Conservation (phyloP, 2,329 filamentous ascomycete genomes). For the Aspergillus tanneri region DNA sequence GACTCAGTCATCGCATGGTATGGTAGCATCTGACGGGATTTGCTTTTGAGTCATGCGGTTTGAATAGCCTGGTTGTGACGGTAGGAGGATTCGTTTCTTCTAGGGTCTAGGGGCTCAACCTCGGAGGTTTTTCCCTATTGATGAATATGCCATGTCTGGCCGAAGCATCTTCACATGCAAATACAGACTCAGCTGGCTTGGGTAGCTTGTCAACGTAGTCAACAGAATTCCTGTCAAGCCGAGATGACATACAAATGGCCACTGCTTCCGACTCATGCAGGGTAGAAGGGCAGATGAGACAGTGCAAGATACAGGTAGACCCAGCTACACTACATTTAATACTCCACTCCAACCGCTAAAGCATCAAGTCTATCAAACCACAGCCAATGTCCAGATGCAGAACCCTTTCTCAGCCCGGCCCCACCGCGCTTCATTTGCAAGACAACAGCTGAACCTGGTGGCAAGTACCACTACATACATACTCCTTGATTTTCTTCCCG, state of each 20-base stretch:
- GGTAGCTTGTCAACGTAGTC: not conserved
- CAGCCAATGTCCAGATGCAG: slow-evolving; percentile 8
- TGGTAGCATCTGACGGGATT: not conserved
- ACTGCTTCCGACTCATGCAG: not conserved
- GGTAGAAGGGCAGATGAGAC: not conserved
- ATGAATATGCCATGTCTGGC: not conserved
- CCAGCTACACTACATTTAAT: no score
- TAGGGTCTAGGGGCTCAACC: not conserved
- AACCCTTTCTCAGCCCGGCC: not conserved
- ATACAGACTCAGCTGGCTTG: not conserved
- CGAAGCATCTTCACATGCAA: not conserved
- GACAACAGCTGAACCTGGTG: slow-evolving; percentile 23
- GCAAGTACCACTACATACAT: slow-evolving; percentile 8
- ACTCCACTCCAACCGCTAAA: not conserved
- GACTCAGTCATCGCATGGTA: not conserved
- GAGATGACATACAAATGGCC: not conserved
- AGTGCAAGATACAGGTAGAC: not conserved
- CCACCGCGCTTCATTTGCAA: slow-evolving; percentile 6
- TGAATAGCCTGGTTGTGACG: no score
- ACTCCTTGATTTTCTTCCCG: no score
- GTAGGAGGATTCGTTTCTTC: not conserved
- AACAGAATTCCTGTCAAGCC: not conserved
- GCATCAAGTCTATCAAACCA: not conserved
- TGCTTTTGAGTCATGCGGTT: not conserved
- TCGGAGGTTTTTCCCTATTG: not conserved